These are phyloP conservation scores for Aspergillus brunneoviolaceus DNA, from an alignment of 2,329 filamentous ascomycete species.

Conservation along the genomic window DNA sequence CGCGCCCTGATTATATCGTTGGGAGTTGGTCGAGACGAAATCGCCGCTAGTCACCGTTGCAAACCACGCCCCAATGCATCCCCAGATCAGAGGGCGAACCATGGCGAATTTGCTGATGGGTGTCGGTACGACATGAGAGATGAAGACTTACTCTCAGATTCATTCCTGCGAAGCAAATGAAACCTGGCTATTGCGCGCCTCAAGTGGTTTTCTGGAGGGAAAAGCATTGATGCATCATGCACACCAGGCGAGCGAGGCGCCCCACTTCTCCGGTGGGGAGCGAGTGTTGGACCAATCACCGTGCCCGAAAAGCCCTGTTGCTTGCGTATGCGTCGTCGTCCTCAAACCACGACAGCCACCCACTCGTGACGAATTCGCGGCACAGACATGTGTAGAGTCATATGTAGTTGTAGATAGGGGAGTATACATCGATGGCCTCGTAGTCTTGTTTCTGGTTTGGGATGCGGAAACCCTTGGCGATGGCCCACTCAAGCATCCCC, in stretches of 20 bases:
- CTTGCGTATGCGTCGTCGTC: neutral
- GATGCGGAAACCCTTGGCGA: too few species aligned
- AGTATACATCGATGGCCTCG: neutral
- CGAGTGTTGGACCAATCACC: neutral
- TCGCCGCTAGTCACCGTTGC: neutral
- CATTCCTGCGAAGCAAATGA: neutral
- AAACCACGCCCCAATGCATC: neutral
- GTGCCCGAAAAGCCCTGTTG: neutral
- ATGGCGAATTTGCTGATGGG: neutral
- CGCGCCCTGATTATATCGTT: slow-evolving; percentile 4
- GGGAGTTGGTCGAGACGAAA: slow-evolving; percentile 3
- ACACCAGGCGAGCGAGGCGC: neutral
- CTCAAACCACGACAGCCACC: neutral
- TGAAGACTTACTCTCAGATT: neutral
- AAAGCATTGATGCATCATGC: neutral
- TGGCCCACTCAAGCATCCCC: too few species aligned
- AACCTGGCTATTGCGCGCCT: neutral
- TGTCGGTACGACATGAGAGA: neutral
- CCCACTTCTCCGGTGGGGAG: neutral
- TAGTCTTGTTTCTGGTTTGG: neutral
- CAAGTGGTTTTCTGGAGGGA: neutral
- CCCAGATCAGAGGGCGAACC: slow-evolving; percentile 3
- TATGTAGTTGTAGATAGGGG: neutral
- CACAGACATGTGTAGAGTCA: neutral
- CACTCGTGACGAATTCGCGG: neutral